These are phyloP conservation scores for Suillus paluster DNA, from an alignment of 768 basidiomycete genomes.

Conservation along the genomic window DNA sequence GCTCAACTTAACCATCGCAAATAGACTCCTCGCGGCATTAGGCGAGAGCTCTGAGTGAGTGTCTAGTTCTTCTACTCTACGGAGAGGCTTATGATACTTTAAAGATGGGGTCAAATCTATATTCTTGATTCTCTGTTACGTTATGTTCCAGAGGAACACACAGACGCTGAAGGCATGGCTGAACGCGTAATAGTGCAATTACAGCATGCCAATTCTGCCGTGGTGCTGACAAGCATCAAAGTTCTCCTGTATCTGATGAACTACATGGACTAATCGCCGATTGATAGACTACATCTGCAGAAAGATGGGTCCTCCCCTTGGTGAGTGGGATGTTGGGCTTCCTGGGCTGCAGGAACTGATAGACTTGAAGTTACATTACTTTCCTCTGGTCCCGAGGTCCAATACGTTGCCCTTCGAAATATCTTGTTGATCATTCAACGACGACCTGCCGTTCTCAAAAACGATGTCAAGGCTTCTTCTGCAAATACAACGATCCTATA, in stretches of 20 bases:
- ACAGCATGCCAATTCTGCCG: constrained; percentile 98
- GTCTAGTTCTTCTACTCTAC: constrained; percentile 7
- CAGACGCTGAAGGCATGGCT: constrained; percentile 93
- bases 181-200: constrained; percentile 93
- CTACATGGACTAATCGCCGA: constrained; percentile 91
- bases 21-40: constrained; percentile 88
- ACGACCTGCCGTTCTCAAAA: constrained; percentile 87
- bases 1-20: constrained; percentile 84
- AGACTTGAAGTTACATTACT: constrained; percentile 79
- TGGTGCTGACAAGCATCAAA: constrained; percentile 99
- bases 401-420: constrained; percentile 96
- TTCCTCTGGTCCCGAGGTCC: constrained; percentile 97
- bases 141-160: constrained; percentile 86
- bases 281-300: constrained; percentile 90
- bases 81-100: constrained; percentile 14
- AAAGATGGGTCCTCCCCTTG: constrained; percentile 98
- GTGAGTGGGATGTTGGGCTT: constrained; percentile 42
- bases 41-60: constrained; percentile 97
- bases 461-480: constrained; percentile 99
- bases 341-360: constrained; percentile 3
- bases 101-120: constrained; percentile 98
- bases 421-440: constrained; percentile 97
- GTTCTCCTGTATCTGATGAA: constrained; percentile 97
- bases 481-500: constrained; percentile 99
- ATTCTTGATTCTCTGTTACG: constrained; percentile 93